Evolutionary conservation across 208 protist genomes (phyloP).

Genomic region (Trypanosoma mega): DNA sequence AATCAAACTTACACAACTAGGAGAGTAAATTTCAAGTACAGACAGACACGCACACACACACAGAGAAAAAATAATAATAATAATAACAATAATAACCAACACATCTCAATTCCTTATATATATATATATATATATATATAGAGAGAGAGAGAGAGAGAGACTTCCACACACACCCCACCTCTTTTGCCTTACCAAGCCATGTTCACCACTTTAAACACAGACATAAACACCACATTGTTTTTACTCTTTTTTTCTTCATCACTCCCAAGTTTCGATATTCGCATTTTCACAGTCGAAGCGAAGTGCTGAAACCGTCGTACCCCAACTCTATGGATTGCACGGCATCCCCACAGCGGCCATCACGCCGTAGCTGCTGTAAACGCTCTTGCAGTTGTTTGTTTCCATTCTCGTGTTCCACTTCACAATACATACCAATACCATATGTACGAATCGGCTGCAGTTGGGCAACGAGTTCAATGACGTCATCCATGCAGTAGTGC

Average conservation of each 20-base stretch:
- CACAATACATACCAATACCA: conserved; percentile 87
- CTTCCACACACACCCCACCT: neutral
- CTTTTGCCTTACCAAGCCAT: neutral
- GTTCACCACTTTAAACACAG: neutral
- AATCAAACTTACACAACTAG: no score
- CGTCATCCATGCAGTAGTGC: conserved; percentile 81
- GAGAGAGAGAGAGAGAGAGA: neutral
- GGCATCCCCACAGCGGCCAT: conserved; percentile 19
- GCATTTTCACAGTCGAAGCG: conserved; percentile 35
- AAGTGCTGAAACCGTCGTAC: conserved; percentile 61
- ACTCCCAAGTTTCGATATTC: no score
- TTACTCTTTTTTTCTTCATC: neutral
- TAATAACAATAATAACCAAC: conserved; percentile 15
- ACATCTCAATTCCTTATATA: neutral
- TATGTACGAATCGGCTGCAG: conserved; percentile 53
- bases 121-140: neutral
- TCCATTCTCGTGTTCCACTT: conserved; percentile 52
- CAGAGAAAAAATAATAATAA: conserved; percentile 16
- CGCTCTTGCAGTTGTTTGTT: conserved; percentile 36
- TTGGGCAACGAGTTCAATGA: conserved; percentile 42
- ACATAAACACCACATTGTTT: no score
- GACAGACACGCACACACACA: conserved; percentile 2
- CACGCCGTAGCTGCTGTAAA: conserved; percentile 37
- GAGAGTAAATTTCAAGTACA: no score
- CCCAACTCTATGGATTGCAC: conserved; percentile 65